Evolutionary conservation across 176 grass and related monocot genomes (phyloP).

Genomic region (Leersia perrieri): DNA sequence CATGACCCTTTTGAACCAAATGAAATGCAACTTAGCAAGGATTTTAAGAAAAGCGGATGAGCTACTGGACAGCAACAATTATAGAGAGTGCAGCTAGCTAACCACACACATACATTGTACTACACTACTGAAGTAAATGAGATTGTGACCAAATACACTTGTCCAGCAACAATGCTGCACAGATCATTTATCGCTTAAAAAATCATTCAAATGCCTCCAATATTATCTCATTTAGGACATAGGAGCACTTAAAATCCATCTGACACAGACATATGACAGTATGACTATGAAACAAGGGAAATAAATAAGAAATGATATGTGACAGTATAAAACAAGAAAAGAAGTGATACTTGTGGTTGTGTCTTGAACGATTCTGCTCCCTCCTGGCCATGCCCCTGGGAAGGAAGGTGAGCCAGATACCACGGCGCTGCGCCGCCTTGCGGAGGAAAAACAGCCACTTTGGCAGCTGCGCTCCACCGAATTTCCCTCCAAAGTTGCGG

Average conservation of each 20-base stretch:
- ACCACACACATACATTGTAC: background rate
- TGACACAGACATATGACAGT: background rate
- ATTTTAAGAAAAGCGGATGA: background rate
- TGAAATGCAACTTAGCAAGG: background rate
- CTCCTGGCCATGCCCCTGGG: constrained; percentile 82
- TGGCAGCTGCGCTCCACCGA: constrained; percentile 36
- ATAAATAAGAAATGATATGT: too few relatives aligned
- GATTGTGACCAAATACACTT: background rate
- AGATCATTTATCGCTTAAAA: background rate
- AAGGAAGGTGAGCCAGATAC: constrained; percentile 53
- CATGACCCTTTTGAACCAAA: background rate
- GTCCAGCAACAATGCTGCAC: background rate
- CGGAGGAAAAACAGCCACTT: constrained; percentile 38
- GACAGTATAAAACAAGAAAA: background rate
- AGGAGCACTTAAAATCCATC: background rate
- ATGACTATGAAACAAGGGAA: too few relatives aligned
- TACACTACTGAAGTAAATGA: background rate
- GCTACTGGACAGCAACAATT: too few relatives aligned
- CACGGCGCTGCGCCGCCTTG: constrained; percentile 45
- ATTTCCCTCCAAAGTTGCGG: constrained; percentile 34
- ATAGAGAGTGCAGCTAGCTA: too few relatives aligned
- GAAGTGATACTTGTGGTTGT: constrained; percentile 40
- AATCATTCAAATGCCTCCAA: background rate
- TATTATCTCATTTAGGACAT: background rate
- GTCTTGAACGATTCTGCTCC: constrained; percentile 52